Evolutionary conservation across 2,329 filamentous ascomycete species (phyloP).

Genomic region (Penicillium verrucosum): DNA sequence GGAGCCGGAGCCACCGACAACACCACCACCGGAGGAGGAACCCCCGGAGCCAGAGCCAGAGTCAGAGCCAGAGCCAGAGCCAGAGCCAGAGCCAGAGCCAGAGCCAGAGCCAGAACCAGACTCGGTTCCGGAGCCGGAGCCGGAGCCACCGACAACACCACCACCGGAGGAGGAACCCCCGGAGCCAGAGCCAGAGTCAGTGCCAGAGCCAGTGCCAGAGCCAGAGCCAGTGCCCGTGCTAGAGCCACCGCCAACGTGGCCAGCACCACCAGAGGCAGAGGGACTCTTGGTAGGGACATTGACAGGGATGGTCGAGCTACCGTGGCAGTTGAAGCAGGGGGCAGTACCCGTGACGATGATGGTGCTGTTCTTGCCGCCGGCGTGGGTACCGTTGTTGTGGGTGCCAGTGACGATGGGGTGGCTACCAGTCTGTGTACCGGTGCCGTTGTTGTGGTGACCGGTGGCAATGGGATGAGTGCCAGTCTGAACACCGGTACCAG

Average conservation of each 20-base stretch:
- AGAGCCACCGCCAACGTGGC: not conserved
- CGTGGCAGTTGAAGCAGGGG: constrained; percentile 4
- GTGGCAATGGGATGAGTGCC: constrained; percentile 20
- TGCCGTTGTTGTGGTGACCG: not conserved
- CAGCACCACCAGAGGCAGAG: not conserved
- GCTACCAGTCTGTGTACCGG: not conserved
- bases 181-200: not conserved
- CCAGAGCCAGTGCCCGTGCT: not conserved
- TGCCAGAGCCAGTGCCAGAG: not conserved
- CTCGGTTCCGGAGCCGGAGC: constrained; percentile 1
- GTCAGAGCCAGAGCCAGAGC: not conserved
- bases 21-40: not conserved
- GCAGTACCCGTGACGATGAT: constrained; percentile 14
- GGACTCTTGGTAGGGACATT: not conserved
- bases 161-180: not conserved
- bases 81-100: no score
- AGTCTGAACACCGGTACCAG: constrained; percentile 1
- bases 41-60: not conserved
- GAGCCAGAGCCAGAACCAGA: not conserved
- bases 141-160: not conserved
- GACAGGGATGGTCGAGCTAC: constrained; percentile 6
- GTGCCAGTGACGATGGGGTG: constrained; percentile 20
- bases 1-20: not conserved
- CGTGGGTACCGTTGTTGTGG: constrained; percentile 9
- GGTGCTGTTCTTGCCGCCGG: constrained; percentile 2